Evolutionary conservation across 2,329 filamentous ascomycete species (phyloP).

Genomic region (Fusarium ambrosium): DNA sequence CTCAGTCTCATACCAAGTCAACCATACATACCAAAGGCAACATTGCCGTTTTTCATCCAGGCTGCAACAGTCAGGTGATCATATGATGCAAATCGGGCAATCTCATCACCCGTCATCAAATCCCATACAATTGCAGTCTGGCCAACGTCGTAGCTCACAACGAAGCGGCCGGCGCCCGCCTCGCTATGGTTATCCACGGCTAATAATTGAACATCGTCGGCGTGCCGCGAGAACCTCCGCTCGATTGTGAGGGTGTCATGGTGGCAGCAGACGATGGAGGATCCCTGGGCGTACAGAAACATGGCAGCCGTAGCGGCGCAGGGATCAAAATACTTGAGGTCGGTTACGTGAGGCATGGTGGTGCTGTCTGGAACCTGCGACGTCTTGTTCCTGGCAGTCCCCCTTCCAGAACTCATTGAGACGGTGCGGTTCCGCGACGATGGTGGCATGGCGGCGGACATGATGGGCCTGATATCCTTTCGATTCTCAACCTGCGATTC

Average conservation of each 20-base stretch:
- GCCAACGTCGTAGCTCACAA: constrained; percentile 92
- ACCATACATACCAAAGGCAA: constrained; percentile 85
- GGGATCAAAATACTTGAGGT: constrained; percentile 78
- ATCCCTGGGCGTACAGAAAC: constrained; percentile 89
- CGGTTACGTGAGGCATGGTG: constrained; percentile 63
- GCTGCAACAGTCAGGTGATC: constrained; percentile 86
- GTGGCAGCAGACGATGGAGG: constrained; percentile 86
- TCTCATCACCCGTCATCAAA: constrained; percentile 88
- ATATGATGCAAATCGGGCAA: constrained; percentile 93
- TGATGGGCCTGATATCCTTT: constrained; percentile 61
- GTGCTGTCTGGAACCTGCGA: constrained; percentile 63
- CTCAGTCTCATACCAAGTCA: constrained; percentile 11
- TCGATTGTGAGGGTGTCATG: constrained; percentile 94
- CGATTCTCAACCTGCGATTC: constrained; percentile 40
- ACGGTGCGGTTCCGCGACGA: constrained; percentile 71
- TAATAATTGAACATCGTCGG: constrained; percentile 85
- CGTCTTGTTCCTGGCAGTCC: constrained; percentile 62
- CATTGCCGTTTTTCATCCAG: constrained; percentile 98
- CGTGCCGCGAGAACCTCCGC: constrained; percentile 85
- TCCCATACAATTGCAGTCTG: constrained; percentile 98
- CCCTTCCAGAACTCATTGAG: constrained; percentile 70
- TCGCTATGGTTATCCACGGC: constrained; percentile 94
- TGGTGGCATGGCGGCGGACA: constrained; percentile 67
- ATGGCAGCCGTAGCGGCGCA: constrained; percentile 92
- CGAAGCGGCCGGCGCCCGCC: constrained; percentile 83